Base-by-base conservation (phyloP, 805 yeast genomes). In the Teunomyces panamensis region DNA sequence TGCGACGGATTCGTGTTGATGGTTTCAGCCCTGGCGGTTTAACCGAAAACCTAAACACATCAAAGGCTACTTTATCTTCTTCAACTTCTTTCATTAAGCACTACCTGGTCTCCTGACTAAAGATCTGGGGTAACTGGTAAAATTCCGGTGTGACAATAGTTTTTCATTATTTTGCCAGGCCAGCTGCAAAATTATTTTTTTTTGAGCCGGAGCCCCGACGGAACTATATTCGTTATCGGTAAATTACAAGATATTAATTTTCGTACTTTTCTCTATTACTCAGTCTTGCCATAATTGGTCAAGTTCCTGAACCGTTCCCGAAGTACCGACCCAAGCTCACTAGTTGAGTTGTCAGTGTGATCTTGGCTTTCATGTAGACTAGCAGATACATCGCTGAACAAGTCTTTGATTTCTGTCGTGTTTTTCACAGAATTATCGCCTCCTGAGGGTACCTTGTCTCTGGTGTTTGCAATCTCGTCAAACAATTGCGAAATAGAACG, bases 401-500 rank as follows among this genome's bases (percentile, higher is more conserved):
- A 41, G 39, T 52, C 55, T 11, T 46, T 52, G 16, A 33, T 43
- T 34, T 50, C 47, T 30, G 43, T 30, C 4, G 28, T 20, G 46
- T 52, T 42, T 17, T 48, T 48, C 29, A 47, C 46, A 14, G 43
- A 28, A 13, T 37, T 11, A 9, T 35, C 27, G 20, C 24, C 14
- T 14, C 10, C 33, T 13, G 26, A 13, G 7, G 41, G 24, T n/a
- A 8, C 30, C 33, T 32, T 35, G 5, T 28, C 27, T 32, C 29
- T 42, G 29, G 46, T 52, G 46, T 42, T 44, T 20, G 54, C 52
- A 4, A 67, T 65, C 39, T 62, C 70, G 37, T 67, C 71, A 47
- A 66, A 68, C 9, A 67, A 49, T 41, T 65, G 61, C 27, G 71
- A 67, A 35, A 66, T 62, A 6, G 73, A 65, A 43, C 56, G 54